A percentile compares a stretch with the other conserved stretches of the same genome.
Evolutionary conservation across 768 basidiomycete species (phyloP).

Genomic region (Tephrocybe sp.): DNA sequence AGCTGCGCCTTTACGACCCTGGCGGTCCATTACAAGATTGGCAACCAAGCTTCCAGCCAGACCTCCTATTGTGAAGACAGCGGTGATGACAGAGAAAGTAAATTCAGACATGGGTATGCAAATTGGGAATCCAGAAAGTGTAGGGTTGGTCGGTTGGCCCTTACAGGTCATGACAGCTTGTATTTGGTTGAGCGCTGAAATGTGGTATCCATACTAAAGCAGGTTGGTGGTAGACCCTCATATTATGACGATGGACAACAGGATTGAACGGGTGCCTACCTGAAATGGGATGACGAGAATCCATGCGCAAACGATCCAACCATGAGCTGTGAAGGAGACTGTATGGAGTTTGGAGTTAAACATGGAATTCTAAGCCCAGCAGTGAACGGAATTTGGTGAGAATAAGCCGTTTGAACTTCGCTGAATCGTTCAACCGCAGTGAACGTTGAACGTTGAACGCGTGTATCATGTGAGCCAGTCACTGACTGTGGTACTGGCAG

Average conservation of each 20-base stretch:
- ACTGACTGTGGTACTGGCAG: no score
- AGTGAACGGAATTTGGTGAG: no score
- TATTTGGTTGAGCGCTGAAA: slow-evolving; percentile 88
- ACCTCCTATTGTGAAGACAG: slow-evolving; percentile 86
- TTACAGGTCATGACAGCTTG: slow-evolving; percentile 76
- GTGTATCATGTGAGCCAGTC: no score
- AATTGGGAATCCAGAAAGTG: slow-evolving; percentile 47
- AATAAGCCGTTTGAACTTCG: no score
- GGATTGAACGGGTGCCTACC: slow-evolving; percentile 19
- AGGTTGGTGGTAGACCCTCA: background rate
- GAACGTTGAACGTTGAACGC: no score
- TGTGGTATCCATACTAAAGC: slow-evolving; percentile 89
- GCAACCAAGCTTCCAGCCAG: slow-evolving; percentile 72
- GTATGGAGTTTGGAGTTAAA: slow-evolving; percentile 8
- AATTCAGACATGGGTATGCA: slow-evolving; percentile 81
- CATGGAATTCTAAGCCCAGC: slow-evolving; percentile 16
- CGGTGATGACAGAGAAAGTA: slow-evolving; percentile 79
- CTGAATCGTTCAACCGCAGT: no score
- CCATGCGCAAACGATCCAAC: slow-evolving; percentile 68
- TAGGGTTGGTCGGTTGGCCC: slow-evolving; percentile 19
- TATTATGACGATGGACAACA: background rate
- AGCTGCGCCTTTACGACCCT: slow-evolving; percentile 69
- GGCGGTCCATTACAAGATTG: slow-evolving; percentile 64
- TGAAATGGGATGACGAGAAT: slow-evolving; percentile 61
- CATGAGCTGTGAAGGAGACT: slow-evolving; percentile 52